Conservation (phyloP, 805 yeast genomes). For the Candida maesae region DNA sequence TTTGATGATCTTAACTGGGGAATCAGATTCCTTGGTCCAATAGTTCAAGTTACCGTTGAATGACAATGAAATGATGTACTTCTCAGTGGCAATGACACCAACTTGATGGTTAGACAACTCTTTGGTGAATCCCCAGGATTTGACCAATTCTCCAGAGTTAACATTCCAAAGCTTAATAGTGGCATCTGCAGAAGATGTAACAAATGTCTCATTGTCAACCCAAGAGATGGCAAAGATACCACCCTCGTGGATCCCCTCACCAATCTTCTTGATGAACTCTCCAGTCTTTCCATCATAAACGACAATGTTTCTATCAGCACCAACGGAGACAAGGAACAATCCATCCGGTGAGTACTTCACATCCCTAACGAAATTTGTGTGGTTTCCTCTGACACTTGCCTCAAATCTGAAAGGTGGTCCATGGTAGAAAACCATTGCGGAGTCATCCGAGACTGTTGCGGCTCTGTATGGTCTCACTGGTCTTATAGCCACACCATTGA, state of each 20-base stretch:
- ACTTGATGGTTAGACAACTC: conserved; percentile 66
- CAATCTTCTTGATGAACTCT: conserved; percentile 52
- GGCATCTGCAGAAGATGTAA: conserved; percentile 82
- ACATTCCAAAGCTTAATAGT: conserved; percentile 64
- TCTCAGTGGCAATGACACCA: conserved; percentile 70
- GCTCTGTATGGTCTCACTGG: conserved; percentile 87
- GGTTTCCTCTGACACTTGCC: conserved; percentile 67
- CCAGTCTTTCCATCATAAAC: conserved; percentile 88
- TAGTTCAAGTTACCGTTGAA: conserved; percentile 68
- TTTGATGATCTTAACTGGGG: conserved; percentile 35
- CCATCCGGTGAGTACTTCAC: conserved; percentile 85
- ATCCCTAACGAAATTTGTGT: conserved; percentile 74
- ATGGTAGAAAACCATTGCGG: conserved; percentile 73
- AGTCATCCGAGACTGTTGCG: conserved; percentile 89
- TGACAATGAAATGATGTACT: conserved; percentile 60
- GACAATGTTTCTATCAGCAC: conserved; percentile 75
- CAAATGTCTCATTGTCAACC: conserved; percentile 57
- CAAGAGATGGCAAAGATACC: conserved; percentile 80
- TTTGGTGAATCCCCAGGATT: conserved; percentile 49
- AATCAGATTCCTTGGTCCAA: conserved; percentile 39
- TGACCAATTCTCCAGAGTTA: conserved; percentile 37
- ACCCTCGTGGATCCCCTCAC: conserved; percentile 54
- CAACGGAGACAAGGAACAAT: conserved; percentile 67
- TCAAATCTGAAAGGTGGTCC: conserved; percentile 95
- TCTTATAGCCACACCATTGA: conserved; percentile 81